These are phyloP conservation scores for Globisporangium ultimum DNA, from an alignment of 352 stramenopile genomes.

Conservation along the genomic window DNA sequence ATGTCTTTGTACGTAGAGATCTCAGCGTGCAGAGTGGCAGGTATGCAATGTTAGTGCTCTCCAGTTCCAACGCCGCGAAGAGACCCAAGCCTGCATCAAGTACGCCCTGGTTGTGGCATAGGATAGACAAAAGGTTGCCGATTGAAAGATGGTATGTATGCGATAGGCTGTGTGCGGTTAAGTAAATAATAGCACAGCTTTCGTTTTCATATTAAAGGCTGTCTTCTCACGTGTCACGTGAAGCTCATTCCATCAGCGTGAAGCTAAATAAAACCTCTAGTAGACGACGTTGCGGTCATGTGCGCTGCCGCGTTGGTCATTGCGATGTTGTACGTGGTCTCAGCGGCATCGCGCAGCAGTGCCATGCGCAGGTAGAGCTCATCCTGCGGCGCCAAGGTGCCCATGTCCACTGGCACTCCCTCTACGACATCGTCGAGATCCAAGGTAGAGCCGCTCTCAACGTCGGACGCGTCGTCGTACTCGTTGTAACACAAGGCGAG, in stretches of 20 bases:
- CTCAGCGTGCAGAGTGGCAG: too few relatives aligned
- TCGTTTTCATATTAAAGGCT: too few relatives aligned
- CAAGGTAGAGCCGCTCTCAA: neutral
- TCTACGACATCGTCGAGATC: neutral
- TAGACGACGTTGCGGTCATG: neutral
- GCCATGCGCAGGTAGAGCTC: conserved; percentile 44
- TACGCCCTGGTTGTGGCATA: too few relatives aligned
- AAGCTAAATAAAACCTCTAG: neutral
- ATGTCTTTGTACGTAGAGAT: too few relatives aligned
- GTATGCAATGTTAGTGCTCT: too few relatives aligned
- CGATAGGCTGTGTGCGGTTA: too few relatives aligned
- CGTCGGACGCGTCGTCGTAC: neutral
- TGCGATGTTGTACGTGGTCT: conserved; percentile 35
- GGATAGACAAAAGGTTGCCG: too few relatives aligned
- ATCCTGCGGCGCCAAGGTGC: neutral
- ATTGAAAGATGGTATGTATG: too few relatives aligned
- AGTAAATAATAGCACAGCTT: too few relatives aligned
- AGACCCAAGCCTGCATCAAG: too few relatives aligned
- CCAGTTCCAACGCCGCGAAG: too few relatives aligned
- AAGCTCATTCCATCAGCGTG: neutral
- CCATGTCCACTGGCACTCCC: neutral
- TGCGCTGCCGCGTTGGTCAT: conserved; percentile 6
- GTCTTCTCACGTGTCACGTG: too few relatives aligned
- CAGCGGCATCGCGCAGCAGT: conserved; percentile 35
- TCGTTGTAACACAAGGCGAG: neutral